Percentiles rank a stretch among this genome's conserved stretches.
Conservation (phyloP, 768 basidiomycete genomes). For the Coprinopsis cinerea region DNA sequence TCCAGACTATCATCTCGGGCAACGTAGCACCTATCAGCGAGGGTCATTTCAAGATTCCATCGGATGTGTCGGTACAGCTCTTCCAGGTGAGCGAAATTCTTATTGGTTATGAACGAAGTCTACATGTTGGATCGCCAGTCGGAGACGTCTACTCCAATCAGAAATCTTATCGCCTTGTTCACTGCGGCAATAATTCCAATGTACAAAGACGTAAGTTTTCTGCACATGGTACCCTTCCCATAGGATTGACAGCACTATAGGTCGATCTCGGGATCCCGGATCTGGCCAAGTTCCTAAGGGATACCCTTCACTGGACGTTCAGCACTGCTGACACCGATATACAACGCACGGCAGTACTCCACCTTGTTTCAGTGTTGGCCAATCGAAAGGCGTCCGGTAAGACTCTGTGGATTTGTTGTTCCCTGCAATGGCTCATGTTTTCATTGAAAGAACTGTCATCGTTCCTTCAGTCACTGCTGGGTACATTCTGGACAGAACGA, state of each 20-base stretch:
- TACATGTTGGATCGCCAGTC: conserved; percentile 25
- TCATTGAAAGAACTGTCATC: background rate
- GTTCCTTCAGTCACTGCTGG: background rate
- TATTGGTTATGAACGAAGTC: background rate
- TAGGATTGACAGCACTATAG: conserved; percentile 28
- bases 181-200: conserved; percentile 60
- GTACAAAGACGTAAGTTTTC: conserved; percentile 53
- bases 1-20: conserved; percentile 52
- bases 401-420: conserved; percentile 13
- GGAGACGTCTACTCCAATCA: conserved; percentile 40
- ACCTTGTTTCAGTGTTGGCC: conserved; percentile 59
- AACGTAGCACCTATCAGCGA: conserved; percentile 45
- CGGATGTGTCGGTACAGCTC: conserved; percentile 13
- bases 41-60: conserved; percentile 47
- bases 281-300: conserved; percentile 44
- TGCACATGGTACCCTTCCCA: background rate
- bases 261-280: conserved; percentile 44
- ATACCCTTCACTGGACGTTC: conserved; percentile 58
- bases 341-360: conserved; percentile 52
- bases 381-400: conserved; percentile 75
- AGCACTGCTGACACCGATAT: conserved; percentile 36
- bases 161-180: conserved; percentile 62
- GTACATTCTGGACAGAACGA: background rate
- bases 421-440: background rate
- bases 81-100: conserved; percentile 8